phyloP scores from a whole-genome alignment of 257 asterid species.

The Thymus quinquecostatus region DNA sequence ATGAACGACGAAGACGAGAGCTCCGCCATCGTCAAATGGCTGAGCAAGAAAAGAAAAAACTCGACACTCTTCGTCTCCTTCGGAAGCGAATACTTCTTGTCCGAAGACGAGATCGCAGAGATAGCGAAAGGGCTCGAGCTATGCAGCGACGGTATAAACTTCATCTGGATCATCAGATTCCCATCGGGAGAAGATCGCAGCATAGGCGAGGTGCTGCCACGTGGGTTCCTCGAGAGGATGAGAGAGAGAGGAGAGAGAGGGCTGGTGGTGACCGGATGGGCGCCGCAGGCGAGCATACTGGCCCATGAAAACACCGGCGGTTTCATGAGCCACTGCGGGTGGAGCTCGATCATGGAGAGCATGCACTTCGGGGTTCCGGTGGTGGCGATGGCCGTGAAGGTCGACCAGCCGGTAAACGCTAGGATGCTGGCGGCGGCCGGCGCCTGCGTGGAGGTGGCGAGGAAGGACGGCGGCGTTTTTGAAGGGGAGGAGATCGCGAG shows the following conservation, averaged over 20 bases:
- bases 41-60: neutral
- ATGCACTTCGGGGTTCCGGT: constrained; percentile 37
- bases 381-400: constrained; percentile 34
- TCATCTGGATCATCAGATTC: constrained; percentile 44
- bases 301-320: constrained; percentile 36
- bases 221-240: constrained; percentile 39
- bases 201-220: constrained; percentile 32
- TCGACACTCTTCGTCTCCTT: constrained; percentile 14
- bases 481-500: constrained; percentile 10
- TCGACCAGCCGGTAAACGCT: constrained; percentile 40
- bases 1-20: neutral
- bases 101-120: neutral
- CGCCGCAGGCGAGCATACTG: constrained; percentile 35
- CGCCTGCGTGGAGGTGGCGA: constrained; percentile 31
- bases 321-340: constrained; percentile 43
- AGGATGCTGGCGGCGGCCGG: constrained; percentile 37
- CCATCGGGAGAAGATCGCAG: constrained; percentile 20
- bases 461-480: neutral
- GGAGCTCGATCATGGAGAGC: constrained; percentile 38
- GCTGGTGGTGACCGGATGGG: constrained; percentile 27
- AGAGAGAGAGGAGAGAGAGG: constrained; percentile 29
- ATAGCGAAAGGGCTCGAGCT: constrained; percentile 20
- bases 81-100: constrained; percentile 17
- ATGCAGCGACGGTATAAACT: constrained; percentile 4
- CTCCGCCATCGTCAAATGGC: constrained; percentile 13